Evolutionary conservation across 176 grass and related monocot genomes (phyloP).

Genomic region (Pontederia crassipes): DNA sequence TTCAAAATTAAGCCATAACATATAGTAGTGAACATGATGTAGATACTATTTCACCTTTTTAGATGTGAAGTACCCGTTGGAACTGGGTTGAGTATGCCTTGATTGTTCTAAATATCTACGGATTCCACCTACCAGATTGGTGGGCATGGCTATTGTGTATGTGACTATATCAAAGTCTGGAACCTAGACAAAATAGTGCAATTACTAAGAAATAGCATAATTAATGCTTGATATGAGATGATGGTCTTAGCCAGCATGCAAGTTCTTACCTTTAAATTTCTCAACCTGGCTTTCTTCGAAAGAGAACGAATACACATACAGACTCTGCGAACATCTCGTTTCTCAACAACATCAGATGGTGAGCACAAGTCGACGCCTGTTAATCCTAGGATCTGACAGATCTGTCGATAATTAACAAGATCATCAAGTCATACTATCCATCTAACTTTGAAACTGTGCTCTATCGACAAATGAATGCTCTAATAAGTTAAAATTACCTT

Average conservation of each 20-base stretch:
- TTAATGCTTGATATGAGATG: neutral
- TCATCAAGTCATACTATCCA: neutral
- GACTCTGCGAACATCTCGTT: conserved; percentile 69
- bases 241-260: neutral
- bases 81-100: conserved; percentile 48
- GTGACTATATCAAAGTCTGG: conserved; percentile 92
- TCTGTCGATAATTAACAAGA: conserved; percentile 25
- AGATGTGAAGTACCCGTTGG: conserved; percentile 31
- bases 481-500: conserved; percentile 43
- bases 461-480: neutral
- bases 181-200: conserved; percentile 36
- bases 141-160: conserved; percentile 84
- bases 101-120: conserved; percentile 61
- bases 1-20: too few species aligned
- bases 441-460: neutral
- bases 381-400: conserved; percentile 82
- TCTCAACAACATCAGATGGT: conserved; percentile 83
- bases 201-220: conserved; percentile 2
- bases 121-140: conserved; percentile 74
- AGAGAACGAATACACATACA: conserved; percentile 85
- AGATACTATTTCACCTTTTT: too few species aligned
- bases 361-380: conserved; percentile 80
- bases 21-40: too few species aligned
- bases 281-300: conserved; percentile 52
- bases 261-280: conserved; percentile 52